Evolutionary conservation across 164 flowering plant species (phyloP).

Genomic region (Echeveria elegans): DNA sequence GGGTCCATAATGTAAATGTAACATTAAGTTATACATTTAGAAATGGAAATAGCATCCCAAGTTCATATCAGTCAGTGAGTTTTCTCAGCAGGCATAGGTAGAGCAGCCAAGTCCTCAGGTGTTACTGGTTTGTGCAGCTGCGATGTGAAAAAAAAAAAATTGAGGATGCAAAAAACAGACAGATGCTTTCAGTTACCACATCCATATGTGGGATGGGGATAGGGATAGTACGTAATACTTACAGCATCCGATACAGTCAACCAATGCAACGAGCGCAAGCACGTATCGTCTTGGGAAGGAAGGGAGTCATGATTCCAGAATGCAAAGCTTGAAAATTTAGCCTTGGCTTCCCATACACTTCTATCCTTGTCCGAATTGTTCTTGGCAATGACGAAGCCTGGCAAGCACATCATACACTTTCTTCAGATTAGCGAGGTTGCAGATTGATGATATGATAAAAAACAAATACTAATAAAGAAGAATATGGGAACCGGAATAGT

Average conservation of each 20-base stretch:
- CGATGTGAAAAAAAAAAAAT: conserved; percentile 13
- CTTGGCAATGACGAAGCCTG: conserved; percentile 75
- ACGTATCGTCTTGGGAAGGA: conserved; percentile 68
- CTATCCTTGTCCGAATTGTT: conserved; percentile 26
- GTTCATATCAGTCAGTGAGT: conserved; percentile 8
- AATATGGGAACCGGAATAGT: conserved; percentile 62
- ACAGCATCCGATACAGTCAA: conserved; percentile 71
- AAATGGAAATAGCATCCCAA: not conserved
- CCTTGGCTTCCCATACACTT: conserved; percentile 53
- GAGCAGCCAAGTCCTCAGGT: conserved; percentile 35
- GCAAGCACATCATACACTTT: not conserved
- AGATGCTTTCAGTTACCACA: not conserved
- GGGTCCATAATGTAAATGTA: not conserved
- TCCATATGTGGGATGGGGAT: too few relatives aligned
- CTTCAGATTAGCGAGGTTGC: not conserved
- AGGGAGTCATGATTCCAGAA: conserved; percentile 82
- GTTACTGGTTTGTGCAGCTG: conserved; percentile 52
- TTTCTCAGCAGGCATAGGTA: conserved; percentile 11
- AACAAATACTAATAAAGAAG: not conserved
- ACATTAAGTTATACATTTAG: not conserved
- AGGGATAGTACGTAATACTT: conserved; percentile 19
- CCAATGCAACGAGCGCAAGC: conserved; percentile 69
- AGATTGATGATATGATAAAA: not conserved
- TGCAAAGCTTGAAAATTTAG: conserved; percentile 49
- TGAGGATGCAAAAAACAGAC: not conserved